Base-by-base conservation (phyloP, 345 rosid species). In the Raphanus sativus region DNA sequence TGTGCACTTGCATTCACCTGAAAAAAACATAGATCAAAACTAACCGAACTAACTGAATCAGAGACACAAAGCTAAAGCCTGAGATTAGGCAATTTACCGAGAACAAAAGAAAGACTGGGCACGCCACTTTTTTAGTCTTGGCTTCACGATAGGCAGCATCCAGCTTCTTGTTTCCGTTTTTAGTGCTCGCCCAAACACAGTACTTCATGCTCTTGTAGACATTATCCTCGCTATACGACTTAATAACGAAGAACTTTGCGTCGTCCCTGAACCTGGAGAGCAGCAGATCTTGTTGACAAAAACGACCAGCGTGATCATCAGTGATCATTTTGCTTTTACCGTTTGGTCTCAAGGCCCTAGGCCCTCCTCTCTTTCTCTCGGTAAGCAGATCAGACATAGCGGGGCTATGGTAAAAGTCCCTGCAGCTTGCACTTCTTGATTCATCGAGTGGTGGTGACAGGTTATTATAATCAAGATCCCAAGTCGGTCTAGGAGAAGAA, bases 181-280 rank as follows among this genome's bases (percentile, higher is more conserved):
- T 86, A 13, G 94, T 92, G 85, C 96, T 90, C 15, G 98, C 96
- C 98, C 98, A 90, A 77, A 92, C 93, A 82, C 90, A 83, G 70
- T 92, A 88, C 79, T 90, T 92, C 54, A 92, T 87, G 86, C 96
- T 90, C 84, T 87, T 92, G 82, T 90, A 90, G 58, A 92, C 90
- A 79, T 92, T 91, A 82, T 92, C 98, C 83, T 92, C 98, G 74
- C 94, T 92, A 72, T 92, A 92, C 1, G 98, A 92, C 83, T 92
- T 92, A 25, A 92, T 92, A 56, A 92, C 83, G 30, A 87, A 92
- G 90, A 90, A 92, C 84, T 86, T 90, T 42, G 91, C 92, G 32
- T 86, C 86, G 32, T 86, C 86, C 75, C 74, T 78, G 69, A 86
- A 88, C 66, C 40, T 71, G 29, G 71, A 64, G 67, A 64, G 71